Evolutionary conservation across 2,329 filamentous ascomycete species (phyloP), one percentile per base, ranked within the genome.

Genomic region (Epichloe sylvatica): DNA sequence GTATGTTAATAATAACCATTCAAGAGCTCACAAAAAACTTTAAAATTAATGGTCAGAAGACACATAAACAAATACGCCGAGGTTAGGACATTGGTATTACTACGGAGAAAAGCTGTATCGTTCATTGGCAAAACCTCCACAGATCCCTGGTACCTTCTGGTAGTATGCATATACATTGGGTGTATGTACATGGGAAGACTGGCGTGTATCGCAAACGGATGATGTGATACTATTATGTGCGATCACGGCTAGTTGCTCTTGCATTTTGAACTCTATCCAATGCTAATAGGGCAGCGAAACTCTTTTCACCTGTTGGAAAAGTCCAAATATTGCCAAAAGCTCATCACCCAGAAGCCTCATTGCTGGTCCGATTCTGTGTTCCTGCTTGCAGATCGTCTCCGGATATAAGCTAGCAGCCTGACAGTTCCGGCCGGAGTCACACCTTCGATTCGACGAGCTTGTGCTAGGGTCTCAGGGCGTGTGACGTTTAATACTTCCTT

Each of bases 361-460:
- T 35, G 35, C 33, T 34, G 19, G 17, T 38, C 19, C 35, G 40
- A 19, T 9, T 17, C 7, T 5, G n/a, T 6, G 9, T 13, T 30
- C 8, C 12, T 39, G 13, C 34, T 25, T 23, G 17, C 13, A 41
- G 43, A 17, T 8, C 38, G n/a, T 21, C 40, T 44, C 17, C 70
- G 71, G n/a, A 88, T 80, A 62, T 78, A 76, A 23, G 71, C 73
- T 51, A 91, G 65, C 53, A 92, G 61, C 49, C 78, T 67, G 41
- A 83, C 60, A 51, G 75, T 75, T 0, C 77, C 80, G 0, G 76
- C 70, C 0, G 80, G 79, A 19, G 80, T 83, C 53, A 84, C 71
- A 4, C 91, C 91, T 66, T 98, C 92, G 11, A 96, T 79, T 13
- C 92, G 72, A 45, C 88, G 75, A 34, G 91, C 91, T 74, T 96